These are phyloP conservation scores for Aureobasidium sp. DNA, from an alignment of 2,329 filamentous ascomycete species.

Conservation along the genomic window DNA sequence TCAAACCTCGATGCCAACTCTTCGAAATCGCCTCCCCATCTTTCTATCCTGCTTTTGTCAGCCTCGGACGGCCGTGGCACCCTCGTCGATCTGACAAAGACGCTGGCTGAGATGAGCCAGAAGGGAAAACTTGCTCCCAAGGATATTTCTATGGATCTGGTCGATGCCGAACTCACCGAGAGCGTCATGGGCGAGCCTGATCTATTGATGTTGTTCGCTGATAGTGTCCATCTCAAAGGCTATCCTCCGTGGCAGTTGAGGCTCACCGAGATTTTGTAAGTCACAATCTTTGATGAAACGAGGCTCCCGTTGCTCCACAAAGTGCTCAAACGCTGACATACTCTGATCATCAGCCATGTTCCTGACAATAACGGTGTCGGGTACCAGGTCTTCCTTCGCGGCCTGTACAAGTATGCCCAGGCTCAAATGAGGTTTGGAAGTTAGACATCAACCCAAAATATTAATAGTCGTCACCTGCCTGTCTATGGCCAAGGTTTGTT, in stretches of 20 bases:
- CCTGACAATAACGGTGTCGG: slow-evolving; percentile 74
- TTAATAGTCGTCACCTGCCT: not conserved
- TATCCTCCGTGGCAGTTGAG: slow-evolving; percentile 97
- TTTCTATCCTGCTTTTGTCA: slow-evolving; percentile 70
- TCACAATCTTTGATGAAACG: slow-evolving; percentile 17
- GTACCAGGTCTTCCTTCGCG: slow-evolving; percentile 87
- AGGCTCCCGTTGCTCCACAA: slow-evolving; percentile 4
- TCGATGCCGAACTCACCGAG: slow-evolving; percentile 77
- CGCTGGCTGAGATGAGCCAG: slow-evolving; percentile 90
- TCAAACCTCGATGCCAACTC: slow-evolving; percentile 18
- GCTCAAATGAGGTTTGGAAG: slow-evolving; percentile 81
- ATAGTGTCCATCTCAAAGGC: slow-evolving; percentile 72
- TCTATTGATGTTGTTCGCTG: slow-evolving; percentile 77
- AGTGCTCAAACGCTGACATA: not conserved
- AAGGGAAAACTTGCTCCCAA: slow-evolving; percentile 68
- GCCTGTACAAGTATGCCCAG: slow-evolving; percentile 71
- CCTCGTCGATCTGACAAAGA: slow-evolving; percentile 90
- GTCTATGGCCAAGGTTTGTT: not conserved
- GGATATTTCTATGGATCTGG: slow-evolving; percentile 77
- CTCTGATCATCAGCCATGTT: slow-evolving; percentile 31
- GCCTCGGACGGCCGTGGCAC: slow-evolving; percentile 85
- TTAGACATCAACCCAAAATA: slow-evolving; percentile 24
- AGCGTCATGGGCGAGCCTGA: slow-evolving; percentile 83
- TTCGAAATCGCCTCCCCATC: slow-evolving; percentile 27
- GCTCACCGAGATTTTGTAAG: slow-evolving; percentile 83